Conservation (phyloP, 768 basidiomycete species). For the Termitomyces sp. region DNA sequence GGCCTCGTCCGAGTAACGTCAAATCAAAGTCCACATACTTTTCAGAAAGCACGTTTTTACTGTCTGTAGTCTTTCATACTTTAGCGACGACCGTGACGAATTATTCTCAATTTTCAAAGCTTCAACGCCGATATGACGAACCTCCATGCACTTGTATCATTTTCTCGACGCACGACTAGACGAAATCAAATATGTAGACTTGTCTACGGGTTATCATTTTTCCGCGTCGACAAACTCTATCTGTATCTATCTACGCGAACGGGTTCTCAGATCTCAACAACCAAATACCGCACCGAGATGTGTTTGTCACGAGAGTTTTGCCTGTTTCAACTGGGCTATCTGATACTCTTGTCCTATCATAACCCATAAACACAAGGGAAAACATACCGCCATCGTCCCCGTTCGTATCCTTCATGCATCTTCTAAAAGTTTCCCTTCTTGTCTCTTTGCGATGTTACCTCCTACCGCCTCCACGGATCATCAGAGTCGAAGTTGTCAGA, state of each 20-base stretch:
- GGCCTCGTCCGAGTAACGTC: not conserved
- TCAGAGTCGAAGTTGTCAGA: not conserved
- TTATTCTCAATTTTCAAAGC: not conserved
- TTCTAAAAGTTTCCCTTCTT: too few species aligned
- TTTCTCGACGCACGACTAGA: not conserved
- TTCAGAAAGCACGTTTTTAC: not conserved
- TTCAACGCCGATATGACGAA: not conserved
- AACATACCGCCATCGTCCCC: not conserved
- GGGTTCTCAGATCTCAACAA: not conserved
- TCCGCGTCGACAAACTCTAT: not conserved
- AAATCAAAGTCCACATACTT: not conserved
- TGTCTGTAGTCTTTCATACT: not conserved
- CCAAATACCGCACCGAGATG: not conserved
- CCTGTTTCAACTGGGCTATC: not conserved
- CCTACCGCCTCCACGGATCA: slow-evolving; percentile 12
- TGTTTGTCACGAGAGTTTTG: not conserved
- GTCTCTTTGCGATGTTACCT: too few species aligned
- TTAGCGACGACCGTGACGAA: not conserved
- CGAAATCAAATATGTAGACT: not conserved
- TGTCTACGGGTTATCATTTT: not conserved
- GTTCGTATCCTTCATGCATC: not conserved
- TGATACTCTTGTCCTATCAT: not conserved
- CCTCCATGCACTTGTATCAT: not conserved
- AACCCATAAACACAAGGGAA: not conserved
- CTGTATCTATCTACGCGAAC: not conserved